A percentile compares a stretch with the other conserved stretches of the same genome.
Conservation (phyloP, 345 rosid species). For the Xanthoceras sorbifolium region DNA sequence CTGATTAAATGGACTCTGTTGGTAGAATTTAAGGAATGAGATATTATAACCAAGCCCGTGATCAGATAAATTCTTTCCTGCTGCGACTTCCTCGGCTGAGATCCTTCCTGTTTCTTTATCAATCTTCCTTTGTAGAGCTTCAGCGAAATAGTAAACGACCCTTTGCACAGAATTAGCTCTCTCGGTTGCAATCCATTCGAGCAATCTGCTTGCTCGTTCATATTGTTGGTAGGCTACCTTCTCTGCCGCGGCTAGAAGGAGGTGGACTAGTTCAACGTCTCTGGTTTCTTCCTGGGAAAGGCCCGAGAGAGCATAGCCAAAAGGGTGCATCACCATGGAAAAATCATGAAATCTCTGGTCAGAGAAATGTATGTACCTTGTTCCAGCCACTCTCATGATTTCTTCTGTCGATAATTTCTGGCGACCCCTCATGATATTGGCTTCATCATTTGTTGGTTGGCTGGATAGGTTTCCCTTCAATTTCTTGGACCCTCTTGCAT, state of each 20-base stretch:
- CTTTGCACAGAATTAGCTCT: constrained; percentile 47
- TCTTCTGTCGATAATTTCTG: constrained; percentile 47
- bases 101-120: constrained; percentile 37
- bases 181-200: constrained; percentile 45
- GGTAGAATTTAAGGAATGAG: constrained; percentile 11
- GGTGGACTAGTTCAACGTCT: constrained; percentile 52
- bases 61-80: background rate
- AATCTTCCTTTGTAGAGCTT: constrained; percentile 46
- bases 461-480: constrained; percentile 15
- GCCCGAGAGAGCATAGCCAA: constrained; percentile 45
- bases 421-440: too few relatives aligned
- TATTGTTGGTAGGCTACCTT: constrained; percentile 48
- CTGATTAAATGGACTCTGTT: constrained; percentile 39
- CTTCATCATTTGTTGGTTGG: background rate
- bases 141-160: constrained; percentile 42
- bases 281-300: constrained; percentile 48
- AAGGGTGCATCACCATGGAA: constrained; percentile 50
- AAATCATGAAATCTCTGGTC: constrained; percentile 38
- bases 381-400: constrained; percentile 50
- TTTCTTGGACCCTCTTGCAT: constrained; percentile 38
- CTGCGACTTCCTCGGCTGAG: background rate
- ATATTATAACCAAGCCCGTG: constrained; percentile 24
- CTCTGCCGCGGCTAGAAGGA: constrained; percentile 58
- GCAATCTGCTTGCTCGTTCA: constrained; percentile 50
- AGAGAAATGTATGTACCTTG: constrained; percentile 46